These are phyloP conservation scores for Cystobasidiaceae sp. DNA, from an alignment of 1,284 basidiomycete genomes.

Conservation along the genomic window DNA sequence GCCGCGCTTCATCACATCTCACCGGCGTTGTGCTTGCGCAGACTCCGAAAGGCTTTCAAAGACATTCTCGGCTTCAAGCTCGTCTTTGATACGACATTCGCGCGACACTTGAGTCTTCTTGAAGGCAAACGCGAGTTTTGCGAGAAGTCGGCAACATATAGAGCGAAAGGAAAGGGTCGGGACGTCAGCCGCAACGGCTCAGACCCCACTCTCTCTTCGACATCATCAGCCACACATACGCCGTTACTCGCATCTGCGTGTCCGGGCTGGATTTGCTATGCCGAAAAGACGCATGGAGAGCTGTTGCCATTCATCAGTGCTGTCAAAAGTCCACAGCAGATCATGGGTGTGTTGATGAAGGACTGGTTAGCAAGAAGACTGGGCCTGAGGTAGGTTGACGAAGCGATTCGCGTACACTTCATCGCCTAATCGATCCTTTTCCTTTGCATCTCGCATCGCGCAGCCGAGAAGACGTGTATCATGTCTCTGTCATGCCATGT, in stretches of 20 bases:
- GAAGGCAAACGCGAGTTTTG: constrained; percentile 79
- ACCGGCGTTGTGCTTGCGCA: constrained; percentile 29
- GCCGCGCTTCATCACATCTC: constrained; percentile 54
- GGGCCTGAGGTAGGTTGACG: constrained; percentile 55
- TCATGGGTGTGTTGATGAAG: constrained; percentile 91
- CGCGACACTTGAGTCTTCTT: constrained; percentile 74
- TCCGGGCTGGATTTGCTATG: constrained; percentile 99
- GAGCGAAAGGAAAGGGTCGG: constrained; percentile 20
- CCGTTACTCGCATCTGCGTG: constrained; percentile 95
- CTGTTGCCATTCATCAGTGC: constrained; percentile 83
- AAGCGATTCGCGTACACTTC: not conserved
- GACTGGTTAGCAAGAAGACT: constrained; percentile 64
- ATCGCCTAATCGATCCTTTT: not conserved
- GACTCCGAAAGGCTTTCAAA: constrained; percentile 38
- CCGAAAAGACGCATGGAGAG: constrained; percentile 93
- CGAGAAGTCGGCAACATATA: constrained; percentile 53
- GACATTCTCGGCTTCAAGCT: constrained; percentile 38
- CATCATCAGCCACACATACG: too few species aligned
- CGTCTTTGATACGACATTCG: constrained; percentile 91
- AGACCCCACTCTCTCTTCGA: constrained; percentile 72
- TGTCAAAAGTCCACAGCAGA: constrained; percentile 87
- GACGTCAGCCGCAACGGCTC: too few species aligned
- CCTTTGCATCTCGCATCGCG: not conserved
- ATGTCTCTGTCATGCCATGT: constrained; percentile 97
- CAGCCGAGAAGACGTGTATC: constrained; percentile 80